Conservation (phyloP, 768 basidiomycete genomes). For the Saitozyma podzolica region DNA sequence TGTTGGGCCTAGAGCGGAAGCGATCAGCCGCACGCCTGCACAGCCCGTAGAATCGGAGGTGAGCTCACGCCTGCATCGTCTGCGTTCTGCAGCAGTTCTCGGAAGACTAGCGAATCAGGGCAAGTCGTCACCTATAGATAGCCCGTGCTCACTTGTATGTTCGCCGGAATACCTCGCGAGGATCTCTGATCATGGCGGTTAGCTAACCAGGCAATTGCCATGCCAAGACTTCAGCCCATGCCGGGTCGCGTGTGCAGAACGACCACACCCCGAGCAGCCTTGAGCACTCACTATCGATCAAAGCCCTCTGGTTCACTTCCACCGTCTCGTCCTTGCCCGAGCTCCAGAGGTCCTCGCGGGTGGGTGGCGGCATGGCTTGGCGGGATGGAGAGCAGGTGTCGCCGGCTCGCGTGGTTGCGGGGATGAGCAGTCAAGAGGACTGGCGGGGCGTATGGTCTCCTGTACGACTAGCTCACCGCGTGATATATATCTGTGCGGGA, state of each 20-base stretch:
- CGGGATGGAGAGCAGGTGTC: neutral
- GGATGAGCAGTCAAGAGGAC: too few relatives aligned
- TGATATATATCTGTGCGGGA: too few relatives aligned
- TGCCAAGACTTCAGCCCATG: neutral
- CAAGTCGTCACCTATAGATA: neutral
- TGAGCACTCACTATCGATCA: conserved; percentile 73
- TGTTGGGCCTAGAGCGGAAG: conserved; percentile 34
- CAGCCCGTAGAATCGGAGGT: neutral
- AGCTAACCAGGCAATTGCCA: neutral
- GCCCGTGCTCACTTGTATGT: conserved; percentile 64
- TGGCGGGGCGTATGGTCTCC: too few relatives aligned
- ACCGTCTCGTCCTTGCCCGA: conserved; percentile 44
- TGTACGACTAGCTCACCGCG: too few relatives aligned
- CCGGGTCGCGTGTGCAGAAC: too few relatives aligned
- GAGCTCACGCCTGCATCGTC: conserved; percentile 70
- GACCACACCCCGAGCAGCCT: neutral
- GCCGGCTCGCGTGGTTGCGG: neutral
- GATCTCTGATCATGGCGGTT: conserved; percentile 56
- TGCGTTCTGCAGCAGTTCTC: conserved; percentile 93
- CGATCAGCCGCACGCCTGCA: neutral
- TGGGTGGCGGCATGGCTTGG: conserved; percentile 36
- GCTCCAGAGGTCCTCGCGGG: conserved; percentile 35
- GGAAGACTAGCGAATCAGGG: conserved; percentile 57
- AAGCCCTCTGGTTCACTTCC: conserved; percentile 91
- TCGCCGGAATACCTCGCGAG: conserved; percentile 93